Evolutionary conservation across 495 filamentous ascomycete species (phyloP).

Genomic region (Hyphodiscus hymeniophilus): DNA sequence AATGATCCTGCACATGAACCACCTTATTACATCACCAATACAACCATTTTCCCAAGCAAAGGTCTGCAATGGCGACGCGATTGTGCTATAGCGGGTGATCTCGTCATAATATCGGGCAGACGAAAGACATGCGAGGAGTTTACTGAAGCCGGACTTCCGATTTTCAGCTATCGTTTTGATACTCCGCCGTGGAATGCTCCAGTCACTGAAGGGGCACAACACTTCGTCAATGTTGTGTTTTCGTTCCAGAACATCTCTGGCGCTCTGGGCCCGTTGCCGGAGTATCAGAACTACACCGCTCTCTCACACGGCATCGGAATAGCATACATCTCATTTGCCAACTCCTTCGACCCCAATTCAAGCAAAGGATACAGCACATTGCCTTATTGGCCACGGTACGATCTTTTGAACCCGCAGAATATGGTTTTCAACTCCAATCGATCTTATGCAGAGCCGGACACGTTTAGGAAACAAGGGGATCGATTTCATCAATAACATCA

Average conservation of each 20-base stretch:
- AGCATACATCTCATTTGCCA: slow-evolving; percentile 48
- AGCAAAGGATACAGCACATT: slow-evolving; percentile 21
- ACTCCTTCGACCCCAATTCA: slow-evolving; percentile 41
- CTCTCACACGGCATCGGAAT: slow-evolving; percentile 44
- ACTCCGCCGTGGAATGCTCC: slow-evolving; percentile 33
- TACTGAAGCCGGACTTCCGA: slow-evolving; percentile 31
- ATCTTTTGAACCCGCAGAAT: slow-evolving; percentile 29
- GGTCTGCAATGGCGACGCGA: slow-evolving; percentile 31
- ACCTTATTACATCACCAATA: slow-evolving; percentile 34
- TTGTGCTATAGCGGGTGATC: slow-evolving; percentile 17
- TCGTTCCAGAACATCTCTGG: slow-evolving; percentile 51
- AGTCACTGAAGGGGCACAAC: slow-evolving; percentile 35
- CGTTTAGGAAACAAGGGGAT: slow-evolving; percentile 33
- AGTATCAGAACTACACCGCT: slow-evolving; percentile 34
- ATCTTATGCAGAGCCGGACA: slow-evolving; percentile 31
- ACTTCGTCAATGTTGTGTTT: slow-evolving; percentile 54
- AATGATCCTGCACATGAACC: slow-evolving; percentile 38
- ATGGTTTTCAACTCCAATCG: slow-evolving; percentile 35
- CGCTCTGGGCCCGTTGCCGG: slow-evolving; percentile 38
- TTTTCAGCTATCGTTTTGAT: slow-evolving; percentile 50
- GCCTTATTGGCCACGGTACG: slow-evolving; percentile 38
- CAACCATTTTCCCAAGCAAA: slow-evolving; percentile 29
- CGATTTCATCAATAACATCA: slow-evolving; percentile 32
- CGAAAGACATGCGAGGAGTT: slow-evolving; percentile 44
- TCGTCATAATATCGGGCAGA: slow-evolving; percentile 49